Base-by-base conservation (phyloP, 2,329 filamentous ascomycete genomes). In the Penicillium sp. region DNA sequence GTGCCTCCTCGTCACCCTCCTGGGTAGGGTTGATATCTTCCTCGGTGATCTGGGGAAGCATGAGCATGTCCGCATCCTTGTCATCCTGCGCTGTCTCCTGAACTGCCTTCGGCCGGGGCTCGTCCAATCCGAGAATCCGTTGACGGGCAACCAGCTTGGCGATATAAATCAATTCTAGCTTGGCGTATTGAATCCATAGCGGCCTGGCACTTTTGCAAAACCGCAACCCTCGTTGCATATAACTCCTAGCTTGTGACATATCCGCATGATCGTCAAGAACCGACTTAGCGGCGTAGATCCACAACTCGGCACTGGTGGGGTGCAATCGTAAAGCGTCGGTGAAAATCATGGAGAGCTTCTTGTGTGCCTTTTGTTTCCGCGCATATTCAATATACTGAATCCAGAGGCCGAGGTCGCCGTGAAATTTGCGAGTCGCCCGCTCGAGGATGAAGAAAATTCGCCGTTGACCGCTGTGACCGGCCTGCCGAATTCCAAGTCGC, bases 111-210 rank as follows among this genome's bases (percentile, higher is more conserved):
- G 72, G 70, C 26, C 54, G 52, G 35, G 49, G 44, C 39, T 67
- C 60, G 54, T 84, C 81, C 47, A 87, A 66, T 3, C 83, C 84
- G 46, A 87, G 64, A 44, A 87, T 80, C 57, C 77, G 77, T 68
- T 84, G 82, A 65, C 89, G 81, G 50, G 81, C 81, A 48, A 87
- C 82, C 62, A 97, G 82, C 71, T 87, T 89, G 42, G 80, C 82
- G 46, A 97, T 76, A 76, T 95, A 97, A 52, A 93, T 85, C 82
- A 95, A 89, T 75, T 98, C 93, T 62, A 91, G 78, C 63, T 87
- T 85, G 7, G 87, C 86, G 65, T 96, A 97, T 70, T 95, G 88
- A 27, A 95, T 65, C 89, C 91, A 98, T 42, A 98, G 68, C 14
- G 76, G 74, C 53, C 77, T 81, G 38, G 86, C 84, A 40, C 75